phyloP scores from a whole-genome alignment of 2,329 filamentous ascomycete species.

The Claviceps monticola region DNA sequence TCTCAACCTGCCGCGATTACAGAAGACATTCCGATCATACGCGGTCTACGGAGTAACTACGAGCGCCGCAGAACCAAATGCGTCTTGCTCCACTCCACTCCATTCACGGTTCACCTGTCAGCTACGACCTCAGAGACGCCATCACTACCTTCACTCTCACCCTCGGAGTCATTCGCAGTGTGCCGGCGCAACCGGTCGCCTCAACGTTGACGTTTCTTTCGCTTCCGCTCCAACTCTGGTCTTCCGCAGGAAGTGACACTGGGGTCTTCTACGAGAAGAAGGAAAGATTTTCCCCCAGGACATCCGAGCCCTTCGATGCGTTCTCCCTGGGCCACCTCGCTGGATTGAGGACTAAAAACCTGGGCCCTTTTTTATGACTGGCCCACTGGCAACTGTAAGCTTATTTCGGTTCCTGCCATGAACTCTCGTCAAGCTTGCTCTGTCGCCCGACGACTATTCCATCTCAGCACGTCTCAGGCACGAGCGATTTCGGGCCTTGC shows the following conservation, averaged over 20 bases:
- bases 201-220: neutral
- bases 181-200: neutral
- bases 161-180: neutral
- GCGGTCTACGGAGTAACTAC: too few species aligned
- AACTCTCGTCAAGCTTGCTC: constrained; percentile 5
- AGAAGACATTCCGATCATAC: neutral
- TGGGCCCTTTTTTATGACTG: neutral
- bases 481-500: neutral
- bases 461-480: neutral
- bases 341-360: neutral
- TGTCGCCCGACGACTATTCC: constrained; percentile 6
- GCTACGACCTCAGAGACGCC: neutral
- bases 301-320: neutral
- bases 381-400: neutral
- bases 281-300: neutral
- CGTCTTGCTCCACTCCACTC: neutral
- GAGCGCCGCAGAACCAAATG: neutral
- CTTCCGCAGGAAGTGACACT: neutral
- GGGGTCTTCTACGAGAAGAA: neutral
- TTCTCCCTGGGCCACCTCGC: neutral
- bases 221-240: neutral
- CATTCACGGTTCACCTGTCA: neutral
- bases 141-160: too few species aligned
- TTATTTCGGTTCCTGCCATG: constrained; percentile 6
- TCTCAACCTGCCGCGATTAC: neutral